Base-by-base conservation (phyloP, 2,329 filamentous ascomycete species). In the Cercospora sp. region DNA sequence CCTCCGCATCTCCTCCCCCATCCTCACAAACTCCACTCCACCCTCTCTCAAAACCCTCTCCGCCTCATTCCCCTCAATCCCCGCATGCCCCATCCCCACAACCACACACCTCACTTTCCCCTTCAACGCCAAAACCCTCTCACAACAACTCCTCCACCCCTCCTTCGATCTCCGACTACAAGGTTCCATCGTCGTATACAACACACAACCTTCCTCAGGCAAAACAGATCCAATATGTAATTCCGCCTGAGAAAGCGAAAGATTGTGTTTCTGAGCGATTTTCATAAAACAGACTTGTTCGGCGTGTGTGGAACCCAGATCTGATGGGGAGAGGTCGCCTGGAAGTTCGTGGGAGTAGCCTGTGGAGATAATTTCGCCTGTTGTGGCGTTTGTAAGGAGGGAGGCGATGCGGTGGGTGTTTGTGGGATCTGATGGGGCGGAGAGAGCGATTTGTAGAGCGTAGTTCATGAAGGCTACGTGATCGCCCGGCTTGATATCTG, bases 281-380 rank as follows among this genome's bases (percentile, higher is more conserved):
- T 65, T 65, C 49, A 65, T 65, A 26, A 65, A 65, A 32, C 63
- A 65, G 43, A 55, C 58, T 53, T 65, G 63, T 34, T 65, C 63
- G n/a, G 63, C 63, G 34, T 65, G 63, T 8, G 63, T 65, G 34
- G 55, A 59, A 8, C 63, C 63, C 28, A 60, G 13, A 26, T 65
- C 63, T 30, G 16, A 21, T n/a, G 32, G 30, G 9, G 45, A 51
- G 8, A 65, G 32, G 18, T 65, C 53, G 51, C 63, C 49, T 3
- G 24, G 26, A 6, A 65, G 12, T 45, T 65, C 34, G 13, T 49
- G 53, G 9, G 63, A 49, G 53, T 60, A 60, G 40, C 63, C 63
- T 13, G 63, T 65, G 12, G 63, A 61, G 8, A 65, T 24, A 6
- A 65, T 65, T 30, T 60, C 2, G 21, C 63, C 63, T 9, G 63